Base-by-base conservation (phyloP, 305 asterid genomes). In the Nicotiana rustica region DNA sequence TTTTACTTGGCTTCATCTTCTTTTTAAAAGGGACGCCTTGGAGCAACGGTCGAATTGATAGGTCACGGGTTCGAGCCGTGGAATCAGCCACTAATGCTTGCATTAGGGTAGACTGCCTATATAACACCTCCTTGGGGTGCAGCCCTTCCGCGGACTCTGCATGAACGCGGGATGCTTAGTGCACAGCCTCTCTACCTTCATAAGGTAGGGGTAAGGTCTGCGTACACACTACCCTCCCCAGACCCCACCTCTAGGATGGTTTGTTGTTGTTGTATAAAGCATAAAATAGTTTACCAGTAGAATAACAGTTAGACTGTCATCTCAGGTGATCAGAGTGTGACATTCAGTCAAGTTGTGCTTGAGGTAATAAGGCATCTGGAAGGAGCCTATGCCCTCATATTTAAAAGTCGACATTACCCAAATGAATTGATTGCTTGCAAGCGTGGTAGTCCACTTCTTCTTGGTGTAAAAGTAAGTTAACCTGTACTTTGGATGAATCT, bases 351-450 rank as follows among this genome's bases (percentile, higher is more conserved):
- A 92, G 98, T 96, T 87, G 98, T 96, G 88, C 93, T 93, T 65
- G 99, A 96, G 91, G 99, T 96, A 81, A 93, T 95, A 92, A 86
- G 98, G 88, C 98, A 96, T 85, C 90, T 96, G 78, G 99, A 96
- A 91, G 99, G 99, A 87, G 98, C 99, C 81, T 96, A 95, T 92
- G 99, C 98, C 57, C 98, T 96, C 79, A 91, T 95, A 85, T 96
- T 96, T 83, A 96, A 96, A 86, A 96, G 99, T 85, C 89, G 88
- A 10, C 97, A 95, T 86, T 96, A 92, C 87, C 99, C 99, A 81
- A 92, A 91, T 89, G 99, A 96, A 87, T 85, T 96, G 92, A 85
- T 96, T 89, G 99, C 98, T 61, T 96, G 99, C 88, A 96, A 95
- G 87, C 97, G 98, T 86, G 99, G 99, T 52, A 96, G 99, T 88